phyloP scores from a whole-genome alignment of 768 basidiomycete species.

The Tremella yokohamensis region DNA sequence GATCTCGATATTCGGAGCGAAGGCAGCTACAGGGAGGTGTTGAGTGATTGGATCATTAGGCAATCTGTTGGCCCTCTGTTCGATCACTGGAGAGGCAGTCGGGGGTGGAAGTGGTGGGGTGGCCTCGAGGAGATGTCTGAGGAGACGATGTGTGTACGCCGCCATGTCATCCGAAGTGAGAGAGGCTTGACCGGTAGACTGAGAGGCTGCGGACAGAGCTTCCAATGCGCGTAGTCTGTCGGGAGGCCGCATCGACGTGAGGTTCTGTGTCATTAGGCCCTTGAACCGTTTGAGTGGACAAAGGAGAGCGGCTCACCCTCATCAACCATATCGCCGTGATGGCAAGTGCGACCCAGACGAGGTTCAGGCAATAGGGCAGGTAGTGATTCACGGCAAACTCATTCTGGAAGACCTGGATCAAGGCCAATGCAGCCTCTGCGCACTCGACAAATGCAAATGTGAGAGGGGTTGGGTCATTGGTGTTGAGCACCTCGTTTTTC shows the following conservation, averaged over 20 bases:
- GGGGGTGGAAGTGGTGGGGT: constrained; percentile 2
- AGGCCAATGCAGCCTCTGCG: constrained; percentile 11
- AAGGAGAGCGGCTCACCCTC: background rate
- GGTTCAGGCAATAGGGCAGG: constrained; percentile 9
- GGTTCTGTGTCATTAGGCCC: background rate
- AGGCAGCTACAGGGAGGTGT: too few species aligned
- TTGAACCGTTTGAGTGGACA: background rate
- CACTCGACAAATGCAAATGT: constrained; percentile 10
- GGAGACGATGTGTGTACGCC: constrained; percentile 14
- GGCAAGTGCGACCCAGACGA: constrained; percentile 13
- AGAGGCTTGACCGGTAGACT: constrained; percentile 12
- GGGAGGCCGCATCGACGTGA: constrained; percentile 6
- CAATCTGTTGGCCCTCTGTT: background rate
- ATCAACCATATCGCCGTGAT: constrained; percentile 14
- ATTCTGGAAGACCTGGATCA: constrained; percentile 7
- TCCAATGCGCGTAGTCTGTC: constrained; percentile 7
- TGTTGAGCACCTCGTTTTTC: background rate
- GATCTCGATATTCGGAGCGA: background rate
- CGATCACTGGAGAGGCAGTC: background rate
- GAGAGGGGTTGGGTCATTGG: constrained; percentile 7
- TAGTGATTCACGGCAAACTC: constrained; percentile 9
- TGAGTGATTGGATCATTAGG: too few species aligned
- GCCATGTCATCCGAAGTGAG: constrained; percentile 14
- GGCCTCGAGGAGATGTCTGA: constrained; percentile 11
- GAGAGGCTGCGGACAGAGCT: constrained; percentile 5